Evolutionary conservation across 768 basidiomycete genomes (phyloP), one percentile per base, ranked within the genome.

Genomic region (Pleurotus platypus): DNA sequence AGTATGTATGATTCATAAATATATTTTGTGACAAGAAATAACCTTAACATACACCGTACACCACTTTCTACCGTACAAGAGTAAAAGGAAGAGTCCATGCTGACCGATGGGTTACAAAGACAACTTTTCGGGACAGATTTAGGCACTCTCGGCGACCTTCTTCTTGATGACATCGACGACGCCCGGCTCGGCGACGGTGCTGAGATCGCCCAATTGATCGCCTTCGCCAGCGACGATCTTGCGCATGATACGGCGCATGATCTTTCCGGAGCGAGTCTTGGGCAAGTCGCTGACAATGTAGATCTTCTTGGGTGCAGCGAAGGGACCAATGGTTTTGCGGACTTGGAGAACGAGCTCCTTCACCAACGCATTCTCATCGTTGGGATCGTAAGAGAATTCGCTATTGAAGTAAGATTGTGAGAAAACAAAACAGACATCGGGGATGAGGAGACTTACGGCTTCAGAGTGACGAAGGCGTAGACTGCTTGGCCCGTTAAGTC

Each of bases 181-280:
- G 5, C 73, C 70, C 3, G 95, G 95, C 61, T 98, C 94, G 2
- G 93, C 95, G 47, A 96, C 79, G 5, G 96, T 98, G 62, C 89
- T 91, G 38, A 98, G 81, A 73, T 98, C 96, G 49, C 96, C 96
- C 42, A 98, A 84, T 71, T 97, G 91, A 69, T 99, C 96, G 6
- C 86, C 92, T 70, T 98, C 94, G 40, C 92, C 92, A 0, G 89
- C 89, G 47, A 93, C 90, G 67, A 98, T 92, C 84, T 98, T 98
- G 66, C 97, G 85, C 83, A 98, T 84, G 61, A 97, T 91, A 53
- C 96, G 85, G 46, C 96, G 85, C 90, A 98, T 95, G 71, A 94
- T 93, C 90, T 98, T 98, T 43, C 95, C 95, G 13, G 89, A 91
- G 47, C 96, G 81, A 35, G 96, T 98, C 84, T 97, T 97, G 38